Conservation (phyloP, 306 rosid species). For the Coriaria nepalensis region DNA sequence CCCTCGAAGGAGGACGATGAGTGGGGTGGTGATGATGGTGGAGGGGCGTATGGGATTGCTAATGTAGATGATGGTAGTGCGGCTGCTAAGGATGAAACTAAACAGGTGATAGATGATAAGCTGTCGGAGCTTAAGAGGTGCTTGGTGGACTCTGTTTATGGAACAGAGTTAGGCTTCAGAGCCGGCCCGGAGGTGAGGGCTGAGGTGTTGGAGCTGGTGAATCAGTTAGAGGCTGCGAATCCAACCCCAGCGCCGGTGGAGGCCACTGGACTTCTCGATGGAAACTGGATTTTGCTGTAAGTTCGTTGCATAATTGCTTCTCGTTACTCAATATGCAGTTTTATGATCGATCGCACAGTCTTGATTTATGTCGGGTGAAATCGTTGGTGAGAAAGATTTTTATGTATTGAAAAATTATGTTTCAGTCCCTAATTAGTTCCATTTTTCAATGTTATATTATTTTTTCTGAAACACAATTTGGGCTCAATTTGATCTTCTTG, state of each 20-base stretch:
- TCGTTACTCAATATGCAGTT: too few species aligned
- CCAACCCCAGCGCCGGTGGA: slow-evolving; percentile 64
- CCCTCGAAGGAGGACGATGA: slow-evolving; percentile 74
- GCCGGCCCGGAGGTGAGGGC: slow-evolving; percentile 77
- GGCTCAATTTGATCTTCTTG: too few species aligned
- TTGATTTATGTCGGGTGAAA: too few species aligned
- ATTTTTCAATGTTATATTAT: too few species aligned
- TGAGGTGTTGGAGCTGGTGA: slow-evolving; percentile 74
- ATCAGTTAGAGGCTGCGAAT: slow-evolving; percentile 72
- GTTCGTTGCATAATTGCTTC: slow-evolving; percentile 17
- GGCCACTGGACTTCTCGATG: slow-evolving; percentile 52
- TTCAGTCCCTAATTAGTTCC: too few species aligned
- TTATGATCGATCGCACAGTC: too few species aligned
- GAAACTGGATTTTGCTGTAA: slow-evolving; percentile 90
- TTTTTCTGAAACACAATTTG: too few species aligned
- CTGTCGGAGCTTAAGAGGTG: slow-evolving; percentile 53
- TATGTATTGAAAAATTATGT: too few species aligned
- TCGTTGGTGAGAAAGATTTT: too few species aligned
- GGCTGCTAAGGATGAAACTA: slow-evolving; percentile 9
- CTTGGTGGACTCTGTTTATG: slow-evolving; percentile 69
- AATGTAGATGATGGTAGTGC: slow-evolving; percentile 42
- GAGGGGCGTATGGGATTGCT: slow-evolving; percentile 9
- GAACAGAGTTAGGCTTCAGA: slow-evolving; percentile 68
- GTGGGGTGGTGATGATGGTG: slow-evolving; percentile 35
- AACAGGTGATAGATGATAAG: slow-evolving; percentile 16